These are phyloP conservation scores for Alternaria alternata DNA, from an alignment of 2,329 filamentous ascomycete species.

Conservation along the genomic window DNA sequence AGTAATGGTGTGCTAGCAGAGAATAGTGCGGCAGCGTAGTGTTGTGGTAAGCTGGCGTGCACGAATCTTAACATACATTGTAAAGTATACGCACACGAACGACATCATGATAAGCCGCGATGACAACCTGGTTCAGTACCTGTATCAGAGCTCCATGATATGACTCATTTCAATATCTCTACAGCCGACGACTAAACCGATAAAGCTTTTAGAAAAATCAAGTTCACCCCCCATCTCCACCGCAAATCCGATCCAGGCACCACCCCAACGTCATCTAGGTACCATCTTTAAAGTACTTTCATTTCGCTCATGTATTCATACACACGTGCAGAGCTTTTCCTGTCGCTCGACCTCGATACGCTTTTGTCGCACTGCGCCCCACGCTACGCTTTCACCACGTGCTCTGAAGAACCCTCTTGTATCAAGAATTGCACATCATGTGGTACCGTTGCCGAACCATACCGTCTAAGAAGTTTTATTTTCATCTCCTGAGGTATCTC, in stretches of 20 bases:
- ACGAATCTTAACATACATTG: background rate
- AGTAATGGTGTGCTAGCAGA: slow-evolving; percentile 11
- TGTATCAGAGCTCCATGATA: background rate
- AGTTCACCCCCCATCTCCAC: background rate
- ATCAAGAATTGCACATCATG: background rate
- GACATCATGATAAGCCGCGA: background rate
- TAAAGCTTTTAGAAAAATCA: too few relatives aligned
- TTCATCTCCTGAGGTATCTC: too few relatives aligned
- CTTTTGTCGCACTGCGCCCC: too few relatives aligned
- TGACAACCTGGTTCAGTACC: background rate
- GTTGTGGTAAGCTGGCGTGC: background rate
- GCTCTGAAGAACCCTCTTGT: background rate
- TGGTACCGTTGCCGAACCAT: background rate
- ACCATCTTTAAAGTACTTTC: background rate
- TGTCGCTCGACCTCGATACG: background rate
- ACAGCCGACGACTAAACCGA: background rate
- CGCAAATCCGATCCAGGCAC: background rate
- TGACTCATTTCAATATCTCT: background rate
- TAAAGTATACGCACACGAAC: background rate
- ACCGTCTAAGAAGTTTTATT: too few relatives aligned
- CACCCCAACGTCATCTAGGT: background rate
- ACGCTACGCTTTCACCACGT: background rate
- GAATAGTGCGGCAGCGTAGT: slow-evolving; percentile 17
- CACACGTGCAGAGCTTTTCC: background rate
- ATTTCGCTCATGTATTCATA: background rate